Evolutionary conservation across 2,329 filamentous ascomycete genomes (phyloP), one percentile per base, ranked within the genome.

Genomic region (Alternaria longipes): DNA sequence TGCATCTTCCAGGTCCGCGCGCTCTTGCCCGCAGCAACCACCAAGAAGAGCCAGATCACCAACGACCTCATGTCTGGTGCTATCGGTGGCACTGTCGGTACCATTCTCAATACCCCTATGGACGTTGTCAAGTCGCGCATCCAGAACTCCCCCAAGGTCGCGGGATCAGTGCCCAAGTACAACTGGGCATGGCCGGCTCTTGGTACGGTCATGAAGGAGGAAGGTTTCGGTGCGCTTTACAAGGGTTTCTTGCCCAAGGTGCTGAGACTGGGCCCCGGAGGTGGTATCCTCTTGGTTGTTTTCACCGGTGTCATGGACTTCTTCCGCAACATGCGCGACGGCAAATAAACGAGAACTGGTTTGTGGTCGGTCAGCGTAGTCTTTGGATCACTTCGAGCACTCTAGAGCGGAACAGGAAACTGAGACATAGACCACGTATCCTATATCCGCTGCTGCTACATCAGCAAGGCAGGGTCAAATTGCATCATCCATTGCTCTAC

Each of bases 241-340:
- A 99, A 98, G 87, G 95, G 95, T 16, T 99, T 99, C 86, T 76
- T 95, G 65, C 95, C 95, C 70, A 99, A 99, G 87, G 95, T 97
- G 36, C 84, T 97, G 65, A 84, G 91, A 81, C 78, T 91, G 67
- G 89, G 90, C 63, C 91, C 91, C 28, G 90, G 87, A 71, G 87
- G 87, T 76, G 87, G 87, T 82, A 89, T 96, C 71, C 83, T 96
- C 60, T 85, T 96, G 42, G 92, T 94, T 56, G 91, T 95, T 51
- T 95, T 91, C 82, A 94, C 91, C n/a, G 89, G 90, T 56, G 89
- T 94, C 59, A 93, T 93, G 88, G 94, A 97, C 79, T 97, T 96
- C 80, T 97, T 97, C 89, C 88, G 92, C 73, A 88, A 87, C 72
- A 87, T 88, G 79, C 83, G 86, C 62, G 82, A 76, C 11, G 82